These are phyloP conservation scores for Yarrowia keelungensis DNA, from an alignment of 805 yeast genomes.

Conservation along the genomic window DNA sequence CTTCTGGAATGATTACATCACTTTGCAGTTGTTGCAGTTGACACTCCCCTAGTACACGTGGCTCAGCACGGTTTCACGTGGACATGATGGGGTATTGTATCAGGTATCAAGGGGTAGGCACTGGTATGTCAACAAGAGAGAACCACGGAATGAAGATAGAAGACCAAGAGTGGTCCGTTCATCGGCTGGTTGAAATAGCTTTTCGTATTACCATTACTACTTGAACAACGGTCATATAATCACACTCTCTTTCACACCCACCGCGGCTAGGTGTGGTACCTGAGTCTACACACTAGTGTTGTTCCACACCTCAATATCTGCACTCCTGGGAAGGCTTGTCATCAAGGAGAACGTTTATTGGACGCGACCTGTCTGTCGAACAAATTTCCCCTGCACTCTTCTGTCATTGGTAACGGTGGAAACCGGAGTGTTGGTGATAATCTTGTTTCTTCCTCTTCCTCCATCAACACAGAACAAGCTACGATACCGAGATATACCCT, in stretches of 20 bases:
- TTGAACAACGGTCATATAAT: too few relatives aligned
- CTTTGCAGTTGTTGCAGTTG: background rate
- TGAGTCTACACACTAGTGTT: too few relatives aligned
- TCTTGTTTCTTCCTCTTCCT: too few relatives aligned
- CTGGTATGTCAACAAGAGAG: background rate
- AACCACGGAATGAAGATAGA: too few relatives aligned
- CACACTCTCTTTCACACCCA: too few relatives aligned
- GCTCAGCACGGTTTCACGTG: constrained; percentile 8
- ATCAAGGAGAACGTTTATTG: background rate
- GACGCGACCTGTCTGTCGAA: constrained; percentile 8
- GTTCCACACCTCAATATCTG: too few relatives aligned
- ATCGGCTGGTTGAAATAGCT: too few relatives aligned
- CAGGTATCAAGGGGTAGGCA: constrained; percentile 3
- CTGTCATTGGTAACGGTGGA: background rate
- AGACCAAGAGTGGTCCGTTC: too few relatives aligned
- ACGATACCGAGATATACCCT: background rate
- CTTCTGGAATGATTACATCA: background rate
- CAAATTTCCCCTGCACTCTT: too few relatives aligned
- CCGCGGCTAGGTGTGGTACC: too few relatives aligned
- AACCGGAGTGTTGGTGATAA: too few relatives aligned
- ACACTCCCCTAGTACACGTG: constrained; percentile 5
- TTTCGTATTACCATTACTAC: too few relatives aligned
- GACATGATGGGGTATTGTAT: background rate
- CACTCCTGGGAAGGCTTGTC: background rate
- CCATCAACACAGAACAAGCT: background rate